Conservation (phyloP, 2,329 filamentous ascomycete species). For the Talaromyces sp. region DNA sequence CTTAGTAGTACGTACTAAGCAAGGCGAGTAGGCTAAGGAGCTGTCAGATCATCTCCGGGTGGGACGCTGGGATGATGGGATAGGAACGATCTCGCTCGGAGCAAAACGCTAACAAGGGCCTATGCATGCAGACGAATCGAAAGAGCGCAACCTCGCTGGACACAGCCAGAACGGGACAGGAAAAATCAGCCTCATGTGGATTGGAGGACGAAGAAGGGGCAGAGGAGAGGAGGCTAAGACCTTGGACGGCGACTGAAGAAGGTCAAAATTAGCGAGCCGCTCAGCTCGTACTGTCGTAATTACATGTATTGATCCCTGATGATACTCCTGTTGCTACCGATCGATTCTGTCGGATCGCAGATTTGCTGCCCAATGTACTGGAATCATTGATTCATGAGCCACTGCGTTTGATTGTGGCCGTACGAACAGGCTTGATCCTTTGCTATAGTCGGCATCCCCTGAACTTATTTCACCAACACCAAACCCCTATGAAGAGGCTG, state of each 20-base stretch:
- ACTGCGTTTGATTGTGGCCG: neutral
- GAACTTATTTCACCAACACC: too few relatives aligned
- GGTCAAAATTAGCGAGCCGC: conserved; percentile 19
- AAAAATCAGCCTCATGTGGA: conserved; percentile 9
- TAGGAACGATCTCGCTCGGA: conserved; percentile 1
- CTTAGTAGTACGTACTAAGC: neutral
- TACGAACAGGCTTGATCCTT: neutral
- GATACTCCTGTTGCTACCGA: neutral
- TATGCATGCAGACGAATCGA: neutral
- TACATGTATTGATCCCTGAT: neutral
- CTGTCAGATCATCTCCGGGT: conserved; percentile 1
- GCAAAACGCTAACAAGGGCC: neutral
- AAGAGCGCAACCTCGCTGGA: conserved; percentile 1
- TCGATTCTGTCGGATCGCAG: neutral
- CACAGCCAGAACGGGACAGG: conserved; percentile 2
- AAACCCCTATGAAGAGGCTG: too few relatives aligned
- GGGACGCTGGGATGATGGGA: neutral
- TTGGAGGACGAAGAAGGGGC: neutral
- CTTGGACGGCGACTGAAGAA: conserved; percentile 8
- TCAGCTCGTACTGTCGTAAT: neutral
- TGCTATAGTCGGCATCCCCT: neutral
- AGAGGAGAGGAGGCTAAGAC: neutral
- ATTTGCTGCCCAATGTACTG: neutral
- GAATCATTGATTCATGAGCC: neutral
- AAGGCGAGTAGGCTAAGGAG: neutral